Conservation (phyloP, 225 moss, liverwort and hornwort genomes). For the Physcomitrellopsis africana region DNA sequence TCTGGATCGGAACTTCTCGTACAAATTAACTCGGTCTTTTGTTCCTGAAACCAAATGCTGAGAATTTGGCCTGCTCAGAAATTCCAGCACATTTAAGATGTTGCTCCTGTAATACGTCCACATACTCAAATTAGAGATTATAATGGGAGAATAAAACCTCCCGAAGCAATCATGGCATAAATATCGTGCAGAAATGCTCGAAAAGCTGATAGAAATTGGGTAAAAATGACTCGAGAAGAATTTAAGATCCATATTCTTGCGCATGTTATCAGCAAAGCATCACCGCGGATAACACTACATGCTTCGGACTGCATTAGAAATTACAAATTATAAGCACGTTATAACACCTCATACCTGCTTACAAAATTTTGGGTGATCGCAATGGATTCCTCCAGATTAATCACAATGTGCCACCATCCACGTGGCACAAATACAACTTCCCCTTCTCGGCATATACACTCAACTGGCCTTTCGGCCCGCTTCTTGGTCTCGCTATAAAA, state of each 20-base stretch:
- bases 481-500: slow-evolving; percentile 76
- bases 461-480: slow-evolving; percentile 77
- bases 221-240: neutral
- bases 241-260: neutral
- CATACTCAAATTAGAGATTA: slow-evolving; percentile 16
- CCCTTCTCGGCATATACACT: slow-evolving; percentile 87
- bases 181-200: neutral
- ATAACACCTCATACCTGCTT: slow-evolving; percentile 66
- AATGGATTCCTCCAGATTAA: slow-evolving; percentile 93
- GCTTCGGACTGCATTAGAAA: no score
- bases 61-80: slow-evolving; percentile 87
- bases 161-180: neutral
- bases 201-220: neutral
- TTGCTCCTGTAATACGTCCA: slow-evolving; percentile 64
- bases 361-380: slow-evolving; percentile 96
- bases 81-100: slow-evolving; percentile 79
- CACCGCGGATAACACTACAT: neutral
- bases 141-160: neutral
- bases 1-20: slow-evolving; percentile 62
- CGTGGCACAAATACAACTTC: slow-evolving; percentile 89
- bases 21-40: slow-evolving; percentile 72
- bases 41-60: slow-evolving; percentile 90
- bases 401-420: slow-evolving; percentile 98
- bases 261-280: neutral
- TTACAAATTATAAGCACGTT: neutral